Base-by-base conservation (phyloP, 1,284 basidiomycete genomes). In the Trichosporon ovoides region DNA sequence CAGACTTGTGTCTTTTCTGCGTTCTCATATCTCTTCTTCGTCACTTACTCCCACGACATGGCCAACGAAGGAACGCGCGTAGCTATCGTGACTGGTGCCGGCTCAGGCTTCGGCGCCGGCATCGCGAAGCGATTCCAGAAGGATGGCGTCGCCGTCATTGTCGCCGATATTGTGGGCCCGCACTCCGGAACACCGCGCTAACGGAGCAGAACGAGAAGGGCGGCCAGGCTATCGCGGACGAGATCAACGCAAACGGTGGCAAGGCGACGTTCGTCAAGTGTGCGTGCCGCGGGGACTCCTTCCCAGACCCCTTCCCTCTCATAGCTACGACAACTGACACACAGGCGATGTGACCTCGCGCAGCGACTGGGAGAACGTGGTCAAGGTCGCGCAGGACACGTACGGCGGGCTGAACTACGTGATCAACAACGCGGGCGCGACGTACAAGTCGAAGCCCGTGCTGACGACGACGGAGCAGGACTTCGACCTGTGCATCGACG, bases 351-450 rank as follows among this genome's bases (percentile, higher is more conserved):
- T 62, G 14, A 56, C 61, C 9, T 37, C 52, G 52, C 55, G 55
- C 33, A 43, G 18, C 7, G 55, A 33, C 13, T 62, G 61, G 61
- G 61, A 59, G 38, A 34, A 33, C 7, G 37, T 46, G 22, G 50
- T 59, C 24, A 46, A 43, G 19, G 56, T 53, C 18, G 48, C 61
- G 11, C 53, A 55, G 37, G 37, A 55, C 43, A 49, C 53, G 5
- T 55, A 57, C 18, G 61, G 61, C 55, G 53, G 53, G 49, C 50
- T 62, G 28, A 59, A 62, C 53, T 59, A 49, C 14, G 50, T 62
- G 22, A 58, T 62, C 61, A 62, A 62, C 61, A 62, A 62, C 53
- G 61, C 61, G 7, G 61, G 61, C 36, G 50, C 55, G 52, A 62
- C 58, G 28, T 62, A 62, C 61, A 57, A 62, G 58, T 57, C 58